Evolutionary conservation across 176 grass and related monocot genomes (phyloP).

Genomic region (Musa beccarii): DNA sequence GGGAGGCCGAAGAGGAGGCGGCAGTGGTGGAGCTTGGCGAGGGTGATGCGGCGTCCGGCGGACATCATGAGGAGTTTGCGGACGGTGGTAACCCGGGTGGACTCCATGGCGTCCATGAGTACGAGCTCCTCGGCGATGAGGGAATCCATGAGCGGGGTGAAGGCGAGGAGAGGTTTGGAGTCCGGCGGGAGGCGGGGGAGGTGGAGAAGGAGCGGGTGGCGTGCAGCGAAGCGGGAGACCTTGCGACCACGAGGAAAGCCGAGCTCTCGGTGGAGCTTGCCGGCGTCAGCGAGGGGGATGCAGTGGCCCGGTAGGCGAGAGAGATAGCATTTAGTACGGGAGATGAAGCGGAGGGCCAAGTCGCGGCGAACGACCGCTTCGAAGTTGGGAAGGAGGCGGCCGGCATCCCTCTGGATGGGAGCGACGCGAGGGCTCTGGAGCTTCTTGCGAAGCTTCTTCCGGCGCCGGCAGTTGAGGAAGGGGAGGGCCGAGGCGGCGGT

Average conservation of each 20-base stretch:
- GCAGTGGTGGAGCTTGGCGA: conserved; percentile 76
- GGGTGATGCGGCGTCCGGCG: conserved; percentile 43
- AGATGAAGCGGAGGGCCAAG: conserved; percentile 55
- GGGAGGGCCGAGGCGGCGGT: conserved; percentile 51
- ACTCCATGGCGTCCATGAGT: conserved; percentile 47
- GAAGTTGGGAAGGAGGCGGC: conserved; percentile 27
- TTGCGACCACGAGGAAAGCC: conserved; percentile 66
- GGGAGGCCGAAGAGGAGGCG: conserved; percentile 65
- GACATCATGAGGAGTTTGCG: conserved; percentile 47
- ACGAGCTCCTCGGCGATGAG: conserved; percentile 55
- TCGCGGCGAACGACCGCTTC: conserved; percentile 57
- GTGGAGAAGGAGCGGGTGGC: conserved; percentile 59
- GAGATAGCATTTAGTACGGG: conserved; percentile 46
- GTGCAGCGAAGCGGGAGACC: conserved; percentile 33
- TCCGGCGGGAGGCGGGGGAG: conserved; percentile 24
- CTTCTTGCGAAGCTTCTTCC: conserved; percentile 65
- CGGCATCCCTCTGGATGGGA: conserved; percentile 55
- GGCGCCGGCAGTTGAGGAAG: conserved; percentile 56
- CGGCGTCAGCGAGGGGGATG: conserved; percentile 55
- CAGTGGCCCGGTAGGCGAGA: conserved; percentile 38
- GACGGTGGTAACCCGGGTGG: conserved; percentile 21
- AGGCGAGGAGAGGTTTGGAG: conserved; percentile 47
- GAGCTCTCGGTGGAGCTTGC: conserved; percentile 59
- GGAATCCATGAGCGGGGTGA: conserved; percentile 70
- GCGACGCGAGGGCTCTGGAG: conserved; percentile 56